Evolutionary conservation across 805 yeast genomes (phyloP), one percentile per base, ranked within the genome.

Genomic region (Yamadazyma kitorensis): DNA sequence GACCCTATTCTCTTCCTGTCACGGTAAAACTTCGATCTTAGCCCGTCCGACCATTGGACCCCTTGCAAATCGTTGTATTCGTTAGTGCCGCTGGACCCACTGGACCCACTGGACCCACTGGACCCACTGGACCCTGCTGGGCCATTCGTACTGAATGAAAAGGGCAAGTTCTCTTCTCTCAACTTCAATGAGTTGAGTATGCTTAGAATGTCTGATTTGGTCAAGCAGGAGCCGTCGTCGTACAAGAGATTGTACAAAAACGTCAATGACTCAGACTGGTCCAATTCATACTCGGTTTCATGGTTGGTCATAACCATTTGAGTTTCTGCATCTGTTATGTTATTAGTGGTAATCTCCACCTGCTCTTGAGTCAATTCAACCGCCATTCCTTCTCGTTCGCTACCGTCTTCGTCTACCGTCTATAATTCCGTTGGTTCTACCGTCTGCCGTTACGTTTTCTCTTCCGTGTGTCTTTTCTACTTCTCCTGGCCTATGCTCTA

Each of bases 221-320:
- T 43, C 25, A 66, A 48, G 6, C 42, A 29, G 2, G 70, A 61
- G 13, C 51, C 39, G 8, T 57, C 59, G 41, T 65, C 71, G 39
- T 61, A 63, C 14, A 66, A 48, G 15, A 66, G 46, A 44, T 64
- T 63, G 49, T 61, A 62, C 17, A 64, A 48, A 37, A 66, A 64
- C 2, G 66, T 58, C 23, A 64, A 47, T n/a, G 69, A 61, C 31
- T 66, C 70, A 2, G 68, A 62, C 41, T 56, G 68, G 45, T 51
- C 58, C 26, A 64, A 49, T 38, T 66, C 72, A 39, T 61, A 64
- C 26, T 63, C 67, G 2, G 47, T 40, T 27, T 43, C 43, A 19
- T 36, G 13, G 21, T 29, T 22, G 23, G 23, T n/a, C n/a, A n/a
- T n/a, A n/a, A n/a, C n/a, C n/a, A n/a, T n/a, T n/a, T n/a, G n/a